Conservation (phyloP, 1,139 yeast genomes). For the Blastobotrys persicus region DNA sequence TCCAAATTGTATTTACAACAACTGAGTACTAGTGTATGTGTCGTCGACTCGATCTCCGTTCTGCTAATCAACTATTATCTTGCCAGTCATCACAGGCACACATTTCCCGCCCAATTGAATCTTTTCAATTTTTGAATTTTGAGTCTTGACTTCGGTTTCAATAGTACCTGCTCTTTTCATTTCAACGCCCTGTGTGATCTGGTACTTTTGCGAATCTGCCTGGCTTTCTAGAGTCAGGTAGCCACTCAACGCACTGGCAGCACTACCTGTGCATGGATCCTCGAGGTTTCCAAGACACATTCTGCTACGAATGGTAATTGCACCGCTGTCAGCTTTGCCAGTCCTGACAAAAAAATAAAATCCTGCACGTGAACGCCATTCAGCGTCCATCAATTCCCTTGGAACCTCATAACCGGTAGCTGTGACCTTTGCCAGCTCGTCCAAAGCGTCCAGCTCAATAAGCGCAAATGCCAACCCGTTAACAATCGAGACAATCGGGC, state of each 20-base stretch:
- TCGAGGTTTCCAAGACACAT: constrained; percentile 17
- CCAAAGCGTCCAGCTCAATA: constrained; percentile 16
- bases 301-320: constrained; percentile 11
- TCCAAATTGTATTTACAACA: too few species aligned
- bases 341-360: constrained; percentile 6
- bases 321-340: neutral
- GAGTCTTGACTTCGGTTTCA: neutral
- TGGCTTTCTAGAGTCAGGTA: constrained; percentile 11
- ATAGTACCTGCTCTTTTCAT: constrained; percentile 13
- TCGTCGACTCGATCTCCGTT: too few species aligned
- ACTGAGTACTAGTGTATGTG: too few species aligned
- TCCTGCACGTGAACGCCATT: constrained; percentile 1
- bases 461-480: constrained; percentile 20
- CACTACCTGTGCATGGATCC: constrained; percentile 21
- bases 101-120: constrained; percentile 1
- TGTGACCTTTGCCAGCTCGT: constrained; percentile 10
- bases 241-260: constrained; percentile 15
- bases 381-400: neutral
- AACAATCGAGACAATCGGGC: constrained; percentile 18
- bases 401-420: neutral
- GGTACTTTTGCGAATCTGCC: neutral
- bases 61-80: neutral
- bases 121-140: neutral
- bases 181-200: constrained; percentile 18
- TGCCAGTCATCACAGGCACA: constrained; percentile 1